phyloP scores from a whole-genome alignment of 805 yeast genomes.

The Cyberlindnera mrakii region DNA sequence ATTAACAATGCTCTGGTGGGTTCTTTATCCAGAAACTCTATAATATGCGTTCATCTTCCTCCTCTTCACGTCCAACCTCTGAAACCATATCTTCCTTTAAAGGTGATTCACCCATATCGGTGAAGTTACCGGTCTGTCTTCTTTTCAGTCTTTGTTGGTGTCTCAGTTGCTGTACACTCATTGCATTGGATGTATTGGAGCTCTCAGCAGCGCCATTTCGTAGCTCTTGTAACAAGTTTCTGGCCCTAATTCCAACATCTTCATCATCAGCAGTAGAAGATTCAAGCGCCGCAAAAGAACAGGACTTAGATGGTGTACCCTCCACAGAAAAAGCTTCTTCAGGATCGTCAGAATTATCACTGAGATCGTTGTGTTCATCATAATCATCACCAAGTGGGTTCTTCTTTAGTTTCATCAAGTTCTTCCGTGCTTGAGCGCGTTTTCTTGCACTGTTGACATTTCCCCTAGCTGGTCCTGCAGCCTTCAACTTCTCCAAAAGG shows the following conservation, averaged over 20 bases:
- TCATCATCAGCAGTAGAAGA: conserved; percentile 14
- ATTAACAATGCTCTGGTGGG: no score
- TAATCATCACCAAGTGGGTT: conserved; percentile 15
- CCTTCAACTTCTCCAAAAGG: conserved; percentile 77
- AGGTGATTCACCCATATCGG: neutral
- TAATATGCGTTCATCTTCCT: no score
- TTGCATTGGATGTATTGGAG: conserved; percentile 26
- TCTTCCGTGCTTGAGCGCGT: conserved; percentile 69
- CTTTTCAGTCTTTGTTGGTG: conserved; percentile 31
- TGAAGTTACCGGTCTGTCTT: conserved; percentile 9
- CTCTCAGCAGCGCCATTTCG: conserved; percentile 28
- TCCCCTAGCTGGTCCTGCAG: conserved; percentile 73
- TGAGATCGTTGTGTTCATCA: conserved; percentile 9
- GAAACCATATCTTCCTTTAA: no score
- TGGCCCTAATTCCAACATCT: conserved; percentile 53
- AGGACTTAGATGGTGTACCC: conserved; percentile 14
- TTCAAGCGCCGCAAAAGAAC: neutral
- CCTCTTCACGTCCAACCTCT: no score
- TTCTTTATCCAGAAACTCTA: no score
- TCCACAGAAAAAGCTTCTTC: conserved; percentile 10
- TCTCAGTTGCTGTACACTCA: conserved; percentile 39
- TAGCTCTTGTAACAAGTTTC: conserved; percentile 55
- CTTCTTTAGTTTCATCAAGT: conserved; percentile 37
- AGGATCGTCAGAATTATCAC: conserved; percentile 7
- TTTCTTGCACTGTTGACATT: conserved; percentile 78